phyloP scores from a whole-genome alignment of 2,329 filamentous ascomycete genomes.

The Aspergillus japonicus region DNA sequence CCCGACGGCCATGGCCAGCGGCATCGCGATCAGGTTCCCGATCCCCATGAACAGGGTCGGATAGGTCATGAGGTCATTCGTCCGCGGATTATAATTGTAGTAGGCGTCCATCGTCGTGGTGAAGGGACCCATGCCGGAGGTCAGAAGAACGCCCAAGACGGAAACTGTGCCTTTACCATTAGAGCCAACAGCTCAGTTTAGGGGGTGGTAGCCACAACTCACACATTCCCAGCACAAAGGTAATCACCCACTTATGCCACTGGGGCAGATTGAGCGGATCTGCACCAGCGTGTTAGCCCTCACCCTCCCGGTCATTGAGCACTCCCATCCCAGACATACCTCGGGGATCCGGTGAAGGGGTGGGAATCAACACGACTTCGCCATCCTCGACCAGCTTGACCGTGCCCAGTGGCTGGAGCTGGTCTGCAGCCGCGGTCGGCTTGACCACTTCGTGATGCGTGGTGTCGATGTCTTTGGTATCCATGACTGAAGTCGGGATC shows the following conservation, averaged over 20 bases:
- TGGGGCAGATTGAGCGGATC: conserved; percentile 12
- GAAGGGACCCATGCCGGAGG: conserved; percentile 14
- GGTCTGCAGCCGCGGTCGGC: neutral
- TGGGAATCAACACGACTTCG: conserved; percentile 10
- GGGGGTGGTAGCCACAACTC: neutral
- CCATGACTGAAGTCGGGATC: neutral
- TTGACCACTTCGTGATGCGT: neutral
- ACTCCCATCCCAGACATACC: neutral
- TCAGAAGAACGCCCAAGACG: neutral
- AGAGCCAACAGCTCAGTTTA: neutral
- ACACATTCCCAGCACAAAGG: conserved; percentile 2
- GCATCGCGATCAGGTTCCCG: conserved; percentile 14
- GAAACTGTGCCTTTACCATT: neutral
- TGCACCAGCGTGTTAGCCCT: neutral
- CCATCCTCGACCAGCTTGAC: conserved; percentile 10
- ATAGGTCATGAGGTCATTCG: conserved; percentile 15
- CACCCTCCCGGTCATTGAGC: neutral
- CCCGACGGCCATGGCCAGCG: conserved; percentile 7
- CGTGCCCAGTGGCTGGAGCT: neutral
- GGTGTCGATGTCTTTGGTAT: conserved; percentile 1
- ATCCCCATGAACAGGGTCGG: conserved; percentile 14
- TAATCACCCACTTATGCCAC: conserved; percentile 12
- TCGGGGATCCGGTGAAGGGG: conserved; percentile 10
- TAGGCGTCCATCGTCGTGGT: conserved; percentile 7
- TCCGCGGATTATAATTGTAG: conserved; percentile 1